Conservation (phyloP, 331 rosid genomes). For the Rosa hybrid region DNA sequence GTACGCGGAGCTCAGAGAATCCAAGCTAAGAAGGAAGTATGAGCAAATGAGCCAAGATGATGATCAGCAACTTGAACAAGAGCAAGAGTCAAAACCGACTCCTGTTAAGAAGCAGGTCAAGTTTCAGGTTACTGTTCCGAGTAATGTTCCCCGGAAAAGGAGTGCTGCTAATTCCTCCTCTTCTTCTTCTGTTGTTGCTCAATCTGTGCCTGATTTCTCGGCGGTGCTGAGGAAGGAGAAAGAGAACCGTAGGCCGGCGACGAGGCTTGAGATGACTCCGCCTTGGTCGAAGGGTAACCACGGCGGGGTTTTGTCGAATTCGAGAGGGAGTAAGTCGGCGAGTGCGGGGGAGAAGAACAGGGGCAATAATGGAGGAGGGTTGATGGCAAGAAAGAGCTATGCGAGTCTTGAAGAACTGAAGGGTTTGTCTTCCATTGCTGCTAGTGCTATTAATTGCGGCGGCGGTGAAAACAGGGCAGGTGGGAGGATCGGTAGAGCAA, state of each 20-base stretch:
- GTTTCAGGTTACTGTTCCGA: constrained; percentile 31
- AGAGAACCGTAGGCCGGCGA: constrained; percentile 71
- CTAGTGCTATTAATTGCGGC: constrained; percentile 54
- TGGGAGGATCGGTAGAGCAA: constrained; percentile 38
- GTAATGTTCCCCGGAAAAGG: constrained; percentile 32
- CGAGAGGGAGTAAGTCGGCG: constrained; percentile 81
- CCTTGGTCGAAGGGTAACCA: constrained; percentile 41
- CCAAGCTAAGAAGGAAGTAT: constrained; percentile 48
- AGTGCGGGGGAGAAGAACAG: constrained; percentile 66
- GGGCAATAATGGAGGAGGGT: not conserved
- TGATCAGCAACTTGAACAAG: not conserved
- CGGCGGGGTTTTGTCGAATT: constrained; percentile 42
- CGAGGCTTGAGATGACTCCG: constrained; percentile 63
- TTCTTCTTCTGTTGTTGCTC: constrained; percentile 63
- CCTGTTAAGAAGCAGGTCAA: constrained; percentile 77
- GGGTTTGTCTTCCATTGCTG: constrained; percentile 60
- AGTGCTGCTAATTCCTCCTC: constrained; percentile 37
- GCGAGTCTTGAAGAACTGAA: constrained; percentile 70
- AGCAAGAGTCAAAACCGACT: constrained; percentile 37
- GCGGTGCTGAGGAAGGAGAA: constrained; percentile 72
- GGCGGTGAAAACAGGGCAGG: constrained; percentile 50
- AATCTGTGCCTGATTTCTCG: constrained; percentile 88
- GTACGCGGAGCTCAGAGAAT: constrained; percentile 68
- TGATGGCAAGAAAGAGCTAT: constrained; percentile 79
- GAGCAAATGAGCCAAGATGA: constrained; percentile 16